Percentiles rank a stretch among this genome's conserved stretches.
Evolutionary conservation across 2,329 filamentous ascomycete genomes (phyloP).

Genomic region (Trichophyton mentagrophytes): DNA sequence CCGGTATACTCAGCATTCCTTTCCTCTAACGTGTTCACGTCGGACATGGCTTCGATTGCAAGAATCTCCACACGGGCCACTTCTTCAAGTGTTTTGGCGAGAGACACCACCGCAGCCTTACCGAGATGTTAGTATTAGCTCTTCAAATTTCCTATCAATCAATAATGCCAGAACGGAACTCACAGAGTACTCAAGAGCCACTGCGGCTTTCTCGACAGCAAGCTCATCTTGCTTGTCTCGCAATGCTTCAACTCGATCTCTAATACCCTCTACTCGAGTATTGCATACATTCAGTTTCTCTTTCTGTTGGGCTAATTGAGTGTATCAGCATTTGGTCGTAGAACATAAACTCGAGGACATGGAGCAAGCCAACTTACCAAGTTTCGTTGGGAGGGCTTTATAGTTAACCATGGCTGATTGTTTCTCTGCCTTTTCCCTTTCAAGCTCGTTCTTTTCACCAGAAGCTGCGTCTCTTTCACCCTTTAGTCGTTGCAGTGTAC

Average conservation of each 20-base stretch:
- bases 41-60: slow-evolving; percentile 69
- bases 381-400: slow-evolving; percentile 55
- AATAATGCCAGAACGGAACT: slow-evolving; percentile 15
- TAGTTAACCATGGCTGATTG: slow-evolving; percentile 56
- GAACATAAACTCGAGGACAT: not conserved
- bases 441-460: slow-evolving; percentile 28
- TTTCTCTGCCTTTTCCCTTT: slow-evolving; percentile 51
- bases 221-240: slow-evolving; percentile 44
- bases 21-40: slow-evolving; percentile 54
- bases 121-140: not conserved
- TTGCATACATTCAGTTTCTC: slow-evolving; percentile 33
- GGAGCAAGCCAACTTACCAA: slow-evolving; percentile 41
- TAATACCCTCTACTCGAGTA: slow-evolving; percentile 31
- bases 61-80: slow-evolving; percentile 58
- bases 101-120: slow-evolving; percentile 37
- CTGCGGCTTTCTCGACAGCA: slow-evolving; percentile 44
- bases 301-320: slow-evolving; percentile 30
- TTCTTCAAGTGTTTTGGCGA: slow-evolving; percentile 50
- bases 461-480: slow-evolving; percentile 17
- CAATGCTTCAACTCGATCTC: slow-evolving; percentile 39
- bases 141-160: not conserved
- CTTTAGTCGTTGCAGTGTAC: slow-evolving; percentile 15
- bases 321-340: slow-evolving; percentile 17
- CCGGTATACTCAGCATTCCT: slow-evolving; percentile 50
- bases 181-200: slow-evolving; percentile 45